Evolutionary conservation across 1,139 yeast species (phyloP), one percentile per base, ranked within the genome.

Genomic region (Nakaseomyces glabratus): DNA sequence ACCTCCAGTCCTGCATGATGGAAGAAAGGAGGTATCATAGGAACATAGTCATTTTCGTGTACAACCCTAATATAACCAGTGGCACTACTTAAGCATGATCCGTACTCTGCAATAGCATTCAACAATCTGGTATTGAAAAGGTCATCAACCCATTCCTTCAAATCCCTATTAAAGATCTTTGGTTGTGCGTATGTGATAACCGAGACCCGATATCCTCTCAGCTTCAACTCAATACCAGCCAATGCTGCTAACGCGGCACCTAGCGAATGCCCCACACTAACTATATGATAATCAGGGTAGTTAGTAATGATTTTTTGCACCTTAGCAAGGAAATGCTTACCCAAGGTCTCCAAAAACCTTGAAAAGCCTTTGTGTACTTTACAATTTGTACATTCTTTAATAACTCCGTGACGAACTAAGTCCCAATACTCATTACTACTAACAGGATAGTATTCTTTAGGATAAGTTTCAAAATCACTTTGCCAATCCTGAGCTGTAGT

Each of bases 161-260:
- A 65, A 5, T 58, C 55, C 5, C 48, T 49, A 49, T 78, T 76
- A 2, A 82, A 85, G 20, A 79, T 59, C 45, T 70, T 70, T 0
- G 86, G 82, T 15, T 73, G 65, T 2, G 79, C 88, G 56, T 62
- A 73, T 0, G 78, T 66, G 7, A 77, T 56, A 1, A 77, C 71
- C 28, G 68, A 53, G 0, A 80, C 77, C 5, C 65, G 55, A 35
- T 60, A 61, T 0, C 81, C 82, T 49, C 69, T 47, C 6, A 69
- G 44, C 40, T 63, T 62, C 37, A 73, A 63, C 47, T 79, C 86
- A 17, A 75, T 62, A 0, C 80, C 86, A 8, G 73, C 66, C 24
- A 81, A 56, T 10, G 66, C 55, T 0, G 85, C 78, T 37, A 78
- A 57, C 0, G 85, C 84, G 2, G 78, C 90, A 1, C 90, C 93